Evolutionary conservation across 225 moss, liverwort and hornwort species (phyloP).

Genomic region (Ulota crispa): DNA sequence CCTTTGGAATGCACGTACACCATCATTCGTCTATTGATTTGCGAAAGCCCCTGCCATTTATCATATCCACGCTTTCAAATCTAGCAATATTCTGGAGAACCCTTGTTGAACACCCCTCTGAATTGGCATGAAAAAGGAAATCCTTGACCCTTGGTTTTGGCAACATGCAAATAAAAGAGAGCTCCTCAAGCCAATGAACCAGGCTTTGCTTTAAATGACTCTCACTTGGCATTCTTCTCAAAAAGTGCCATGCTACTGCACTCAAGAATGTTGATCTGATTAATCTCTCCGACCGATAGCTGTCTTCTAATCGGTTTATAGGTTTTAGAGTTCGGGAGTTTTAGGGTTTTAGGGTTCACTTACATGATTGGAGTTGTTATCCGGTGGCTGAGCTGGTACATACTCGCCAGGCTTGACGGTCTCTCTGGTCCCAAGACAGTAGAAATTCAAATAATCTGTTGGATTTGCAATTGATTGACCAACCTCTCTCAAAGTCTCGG

Average conservation of each 20-base stretch:
- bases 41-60: slow-evolving; percentile 61
- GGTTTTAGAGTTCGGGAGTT: too few relatives aligned
- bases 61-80: slow-evolving; percentile 9
- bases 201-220: neutral
- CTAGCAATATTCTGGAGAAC: neutral
- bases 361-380: slow-evolving; percentile 63
- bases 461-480: slow-evolving; percentile 49
- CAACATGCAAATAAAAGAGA: neutral
- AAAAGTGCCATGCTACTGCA: neutral
- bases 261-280: neutral
- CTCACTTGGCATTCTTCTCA: neutral
- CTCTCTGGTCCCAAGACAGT: slow-evolving; percentile 78
- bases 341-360: neutral
- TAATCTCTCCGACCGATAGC: neutral
- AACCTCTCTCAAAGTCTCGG: slow-evolving; percentile 62
- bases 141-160: neutral
- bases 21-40: slow-evolving; percentile 76
- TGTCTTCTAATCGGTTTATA: neutral
- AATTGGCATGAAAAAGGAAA: neutral
- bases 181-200: neutral
- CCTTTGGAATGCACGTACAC: slow-evolving; percentile 91
- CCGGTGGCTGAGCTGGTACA: slow-evolving; percentile 56
- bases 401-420: slow-evolving; percentile 46
- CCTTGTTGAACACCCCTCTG: neutral
- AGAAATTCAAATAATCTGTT: slow-evolving; percentile 84